phyloP scores from a whole-genome alignment of 139 green algal species.

The Micromonas commoda region DNA sequence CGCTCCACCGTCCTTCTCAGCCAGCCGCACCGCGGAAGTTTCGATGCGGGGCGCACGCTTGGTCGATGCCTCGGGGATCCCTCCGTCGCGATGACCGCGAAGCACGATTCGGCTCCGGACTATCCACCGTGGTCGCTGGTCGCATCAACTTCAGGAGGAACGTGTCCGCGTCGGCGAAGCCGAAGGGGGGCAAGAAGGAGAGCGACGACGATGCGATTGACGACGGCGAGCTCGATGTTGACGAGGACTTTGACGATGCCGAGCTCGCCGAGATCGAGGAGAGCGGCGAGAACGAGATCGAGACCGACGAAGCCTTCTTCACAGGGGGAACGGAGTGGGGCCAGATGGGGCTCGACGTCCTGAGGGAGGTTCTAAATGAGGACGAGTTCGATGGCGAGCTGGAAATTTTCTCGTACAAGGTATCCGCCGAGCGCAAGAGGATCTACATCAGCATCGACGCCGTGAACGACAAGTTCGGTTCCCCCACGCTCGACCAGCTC shows the following conservation, averaged over 20 bases:
- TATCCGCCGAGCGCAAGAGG: background rate
- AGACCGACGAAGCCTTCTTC: background rate
- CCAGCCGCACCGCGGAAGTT: no score
- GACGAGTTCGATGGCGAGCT: constrained; percentile 7
- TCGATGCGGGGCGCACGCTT: no score
- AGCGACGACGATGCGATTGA: background rate
- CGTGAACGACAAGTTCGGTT: constrained; percentile 11
- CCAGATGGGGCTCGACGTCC: background rate
- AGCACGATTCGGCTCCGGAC: no score
- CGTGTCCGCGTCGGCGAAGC: background rate
- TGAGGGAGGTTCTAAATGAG: background rate
- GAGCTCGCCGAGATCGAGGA: background rate
- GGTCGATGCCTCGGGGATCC: no score
- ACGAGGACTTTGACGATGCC: background rate
- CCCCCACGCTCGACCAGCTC: constrained; percentile 11
- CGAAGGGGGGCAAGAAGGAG: background rate
- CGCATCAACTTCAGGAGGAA: no score
- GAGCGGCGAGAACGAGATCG: background rate
- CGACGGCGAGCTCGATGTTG: background rate
- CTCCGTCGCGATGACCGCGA: no score
- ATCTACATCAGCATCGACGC: background rate
- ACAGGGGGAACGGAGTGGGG: background rate
- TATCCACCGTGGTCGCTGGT: no score
- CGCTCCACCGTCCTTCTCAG: no score
- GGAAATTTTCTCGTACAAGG: constrained; percentile 10